These are phyloP conservation scores for Cladosporium sp. DNA, from an alignment of 2,329 filamentous ascomycete species.

Conservation along the genomic window DNA sequence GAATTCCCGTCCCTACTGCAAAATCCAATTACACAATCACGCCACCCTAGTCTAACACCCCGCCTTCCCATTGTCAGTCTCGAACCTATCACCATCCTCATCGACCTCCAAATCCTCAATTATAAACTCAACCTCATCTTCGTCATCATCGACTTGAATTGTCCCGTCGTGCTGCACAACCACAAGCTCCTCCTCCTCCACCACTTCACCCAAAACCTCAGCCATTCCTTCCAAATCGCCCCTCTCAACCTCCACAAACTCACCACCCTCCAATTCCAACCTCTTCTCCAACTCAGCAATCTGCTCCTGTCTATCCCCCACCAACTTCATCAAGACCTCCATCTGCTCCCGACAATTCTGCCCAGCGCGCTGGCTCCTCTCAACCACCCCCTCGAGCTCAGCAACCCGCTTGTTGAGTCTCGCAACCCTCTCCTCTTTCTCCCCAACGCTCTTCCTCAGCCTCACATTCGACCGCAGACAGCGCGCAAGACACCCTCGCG, in stretches of 20 bases:
- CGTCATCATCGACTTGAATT: neutral
- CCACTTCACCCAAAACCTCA: neutral
- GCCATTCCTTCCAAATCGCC: too few relatives aligned
- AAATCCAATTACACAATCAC: too few relatives aligned
- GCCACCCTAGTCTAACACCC: neutral
- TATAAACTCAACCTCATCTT: neutral
- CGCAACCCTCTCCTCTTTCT: too few relatives aligned
- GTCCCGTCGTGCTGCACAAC: neutral
- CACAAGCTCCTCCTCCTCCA: constrained; percentile 4
- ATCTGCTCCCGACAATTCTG: neutral
- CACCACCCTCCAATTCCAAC: constrained; percentile 16
- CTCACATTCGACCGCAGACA: too few relatives aligned
- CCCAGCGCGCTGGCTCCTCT: too few relatives aligned
- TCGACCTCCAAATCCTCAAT: neutral
- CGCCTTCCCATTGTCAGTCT: neutral
- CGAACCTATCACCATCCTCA: neutral
- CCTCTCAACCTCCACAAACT: constrained; percentile 17
- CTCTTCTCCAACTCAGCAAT: constrained; percentile 12
- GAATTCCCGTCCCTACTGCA: too few relatives aligned
- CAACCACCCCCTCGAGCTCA: too few relatives aligned
- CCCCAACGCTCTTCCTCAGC: too few relatives aligned
- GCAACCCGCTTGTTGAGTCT: too few relatives aligned
- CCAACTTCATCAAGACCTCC: neutral
- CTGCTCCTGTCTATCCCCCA: neutral
- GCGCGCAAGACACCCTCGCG: too few relatives aligned